A percentile compares a stretch with the other conserved stretches of the same genome.
phyloP scores from a whole-genome alignment of 2,329 filamentous ascomycete species.

The Hymenoscyphus scutula region DNA sequence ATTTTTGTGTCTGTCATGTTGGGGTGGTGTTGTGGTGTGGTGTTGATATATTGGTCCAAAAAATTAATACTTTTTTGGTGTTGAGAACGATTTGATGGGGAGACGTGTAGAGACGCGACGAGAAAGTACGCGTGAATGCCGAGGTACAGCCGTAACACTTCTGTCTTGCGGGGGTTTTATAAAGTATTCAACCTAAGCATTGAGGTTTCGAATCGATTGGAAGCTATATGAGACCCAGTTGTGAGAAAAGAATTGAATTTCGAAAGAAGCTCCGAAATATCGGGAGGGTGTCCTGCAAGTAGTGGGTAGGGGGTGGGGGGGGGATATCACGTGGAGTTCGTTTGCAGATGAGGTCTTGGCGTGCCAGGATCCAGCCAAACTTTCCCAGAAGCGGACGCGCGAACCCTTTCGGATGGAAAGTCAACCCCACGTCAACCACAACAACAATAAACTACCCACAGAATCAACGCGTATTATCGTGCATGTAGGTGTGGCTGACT shows the following conservation, averaged over 20 bases:
- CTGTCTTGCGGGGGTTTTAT: too few species aligned
- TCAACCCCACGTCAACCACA: background rate
- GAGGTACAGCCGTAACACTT: too few species aligned
- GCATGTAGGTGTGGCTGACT: background rate
- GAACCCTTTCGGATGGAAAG: background rate
- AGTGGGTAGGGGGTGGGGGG: too few species aligned
- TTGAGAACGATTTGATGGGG: background rate
- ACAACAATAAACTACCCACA: background rate
- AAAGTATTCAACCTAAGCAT: too few species aligned
- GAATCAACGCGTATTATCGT: background rate
- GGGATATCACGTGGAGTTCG: too few species aligned
- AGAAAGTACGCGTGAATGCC: too few species aligned
- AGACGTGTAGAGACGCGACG: conserved; percentile 9
- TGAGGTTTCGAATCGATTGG: too few species aligned
- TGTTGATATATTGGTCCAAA: conserved; percentile 1
- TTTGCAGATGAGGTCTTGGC: too few species aligned
- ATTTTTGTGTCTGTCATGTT: conserved; percentile 39
- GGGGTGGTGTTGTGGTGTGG: background rate
- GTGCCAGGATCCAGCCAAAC: background rate
- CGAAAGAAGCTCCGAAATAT: too few species aligned
- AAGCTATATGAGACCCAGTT: too few species aligned
- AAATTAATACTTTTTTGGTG: background rate
- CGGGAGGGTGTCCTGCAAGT: too few species aligned
- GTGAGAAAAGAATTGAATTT: too few species aligned
- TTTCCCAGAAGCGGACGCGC: background rate